These are phyloP conservation scores for Cutaneotrichosporon arboriforme DNA, from an alignment of 1,284 basidiomycete genomes.

Conservation along the genomic window DNA sequence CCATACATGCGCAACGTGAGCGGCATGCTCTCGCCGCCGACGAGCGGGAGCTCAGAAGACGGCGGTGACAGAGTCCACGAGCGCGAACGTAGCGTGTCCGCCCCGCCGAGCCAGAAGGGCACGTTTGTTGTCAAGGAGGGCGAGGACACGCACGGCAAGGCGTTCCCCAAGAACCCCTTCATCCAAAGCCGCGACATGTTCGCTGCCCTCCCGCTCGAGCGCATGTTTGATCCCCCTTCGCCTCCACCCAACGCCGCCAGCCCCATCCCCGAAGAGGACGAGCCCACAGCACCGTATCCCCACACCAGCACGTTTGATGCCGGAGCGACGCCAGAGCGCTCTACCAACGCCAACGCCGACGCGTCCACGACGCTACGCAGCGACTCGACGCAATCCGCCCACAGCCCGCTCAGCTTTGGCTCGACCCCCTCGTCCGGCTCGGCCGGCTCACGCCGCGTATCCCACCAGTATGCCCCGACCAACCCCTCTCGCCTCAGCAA, in stretches of 20 bases:
- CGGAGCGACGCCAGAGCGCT: not conserved
- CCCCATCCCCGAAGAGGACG: not conserved
- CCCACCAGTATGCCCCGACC: constrained; percentile 43
- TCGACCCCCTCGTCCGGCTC: constrained; percentile 7
- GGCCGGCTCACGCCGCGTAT: constrained; percentile 17
- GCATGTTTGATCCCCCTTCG: constrained; percentile 85
- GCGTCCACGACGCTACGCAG: not conserved
- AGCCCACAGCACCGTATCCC: not conserved
- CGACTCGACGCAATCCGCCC: not conserved
- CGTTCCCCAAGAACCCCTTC: constrained; percentile 37
- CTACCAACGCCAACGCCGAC: not conserved
- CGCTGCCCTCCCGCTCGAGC: constrained; percentile 72
- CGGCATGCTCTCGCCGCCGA: constrained; percentile 18
- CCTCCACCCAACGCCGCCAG: constrained; percentile 40
- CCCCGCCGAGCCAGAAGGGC: constrained; percentile 47
- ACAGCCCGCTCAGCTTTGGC: not conserved
- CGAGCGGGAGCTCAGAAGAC: constrained; percentile 5
- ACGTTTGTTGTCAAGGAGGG: constrained; percentile 77
- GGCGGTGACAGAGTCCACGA: constrained; percentile 1
- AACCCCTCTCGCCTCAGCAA: constrained; percentile 45
- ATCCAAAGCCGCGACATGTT: constrained; percentile 64
- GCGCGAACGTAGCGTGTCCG: constrained; percentile 2
- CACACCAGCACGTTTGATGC: not conserved
- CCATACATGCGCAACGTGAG: constrained; percentile 12
- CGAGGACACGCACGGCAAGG: constrained; percentile 53